These are phyloP conservation scores for Cytospora leucostoma DNA, from an alignment of 2,329 filamentous ascomycete genomes.

Conservation along the genomic window DNA sequence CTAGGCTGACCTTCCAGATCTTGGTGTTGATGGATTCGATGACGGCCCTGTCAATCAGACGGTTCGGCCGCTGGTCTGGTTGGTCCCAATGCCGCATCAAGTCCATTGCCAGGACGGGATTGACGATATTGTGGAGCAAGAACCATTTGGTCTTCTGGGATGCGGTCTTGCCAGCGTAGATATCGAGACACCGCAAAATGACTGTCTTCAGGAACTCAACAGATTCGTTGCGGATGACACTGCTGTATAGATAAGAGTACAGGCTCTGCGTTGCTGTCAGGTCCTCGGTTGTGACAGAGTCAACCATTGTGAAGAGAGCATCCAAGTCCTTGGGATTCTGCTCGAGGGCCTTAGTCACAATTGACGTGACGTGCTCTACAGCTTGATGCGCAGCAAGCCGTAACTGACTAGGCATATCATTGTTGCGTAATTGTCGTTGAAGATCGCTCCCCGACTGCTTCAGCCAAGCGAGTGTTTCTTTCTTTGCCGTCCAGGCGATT, in stretches of 20 bases:
- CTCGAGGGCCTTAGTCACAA: slow-evolving; percentile 79
- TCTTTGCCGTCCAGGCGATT: slow-evolving; percentile 71
- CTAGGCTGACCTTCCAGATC: slow-evolving; percentile 88
- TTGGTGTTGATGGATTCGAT: slow-evolving; percentile 89
- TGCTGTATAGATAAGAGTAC: slow-evolving; percentile 78
- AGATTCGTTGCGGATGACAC: slow-evolving; percentile 81
- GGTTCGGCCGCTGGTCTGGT: slow-evolving; percentile 50
- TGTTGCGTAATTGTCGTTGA: slow-evolving; percentile 70
- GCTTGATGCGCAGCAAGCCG: slow-evolving; percentile 87
- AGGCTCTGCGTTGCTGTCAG: slow-evolving; percentile 76
- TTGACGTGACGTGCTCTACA: slow-evolving; percentile 80
- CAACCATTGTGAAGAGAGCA: slow-evolving; percentile 80
- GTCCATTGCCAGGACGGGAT: slow-evolving; percentile 95
- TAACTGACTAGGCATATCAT: slow-evolving; percentile 69
- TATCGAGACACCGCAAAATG: slow-evolving; percentile 81
- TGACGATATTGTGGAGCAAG: slow-evolving; percentile 86
- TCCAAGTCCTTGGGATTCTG: slow-evolving; percentile 77
- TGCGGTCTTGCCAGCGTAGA: slow-evolving; percentile 76
- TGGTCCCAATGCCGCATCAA: slow-evolving; percentile 79
- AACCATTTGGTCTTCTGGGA: slow-evolving; percentile 93
- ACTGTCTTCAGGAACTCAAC: slow-evolving; percentile 83
- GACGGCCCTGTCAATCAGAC: slow-evolving; percentile 81
- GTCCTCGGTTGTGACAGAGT: slow-evolving; percentile 79
- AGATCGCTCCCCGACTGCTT: slow-evolving; percentile 74
- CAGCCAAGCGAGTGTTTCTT: slow-evolving; percentile 61